These are phyloP conservation scores for Chrysosporium queenslandicum DNA, from an alignment of 2,329 filamentous ascomycete species.

Conservation along the genomic window DNA sequence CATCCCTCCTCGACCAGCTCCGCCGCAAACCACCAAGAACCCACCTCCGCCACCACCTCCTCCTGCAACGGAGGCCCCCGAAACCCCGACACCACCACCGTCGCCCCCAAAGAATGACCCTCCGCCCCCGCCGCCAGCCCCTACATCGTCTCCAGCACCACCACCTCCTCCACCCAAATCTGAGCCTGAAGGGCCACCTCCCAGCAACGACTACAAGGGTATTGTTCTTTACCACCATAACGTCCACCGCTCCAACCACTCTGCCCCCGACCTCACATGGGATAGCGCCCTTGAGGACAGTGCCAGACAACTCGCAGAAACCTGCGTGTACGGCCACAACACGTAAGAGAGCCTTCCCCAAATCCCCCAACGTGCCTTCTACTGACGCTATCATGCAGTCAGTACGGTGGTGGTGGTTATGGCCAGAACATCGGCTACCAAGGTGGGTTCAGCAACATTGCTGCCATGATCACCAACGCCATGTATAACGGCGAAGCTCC, in stretches of 20 bases:
- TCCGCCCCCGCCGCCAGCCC: slow-evolving; percentile 12
- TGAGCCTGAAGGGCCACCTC: slow-evolving; percentile 6
- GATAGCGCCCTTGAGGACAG: slow-evolving; percentile 52
- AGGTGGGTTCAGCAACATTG: slow-evolving; percentile 47
- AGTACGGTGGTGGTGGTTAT: slow-evolving; percentile 53
- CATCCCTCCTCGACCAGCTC: too few species aligned
- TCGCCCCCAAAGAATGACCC: too few species aligned
- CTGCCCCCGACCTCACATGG: slow-evolving; percentile 54
- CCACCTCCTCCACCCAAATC: slow-evolving; percentile 22
- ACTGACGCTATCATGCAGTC: slow-evolving; percentile 25
- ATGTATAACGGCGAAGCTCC: slow-evolving; percentile 80
- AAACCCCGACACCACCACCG: slow-evolving; percentile 10
- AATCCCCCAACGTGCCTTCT: too few species aligned
- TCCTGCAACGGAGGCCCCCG: neutral
- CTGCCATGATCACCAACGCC: slow-evolving; percentile 61
- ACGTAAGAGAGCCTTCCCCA: slow-evolving; percentile 44
- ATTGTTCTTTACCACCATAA: slow-evolving; percentile 64
- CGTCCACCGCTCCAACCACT: slow-evolving; percentile 73
- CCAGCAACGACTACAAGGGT: slow-evolving; percentile 26
- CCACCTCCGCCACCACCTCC: slow-evolving; percentile 13
- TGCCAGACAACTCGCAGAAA: slow-evolving; percentile 53
- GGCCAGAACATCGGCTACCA: slow-evolving; percentile 87
- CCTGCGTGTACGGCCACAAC: slow-evolving; percentile 66
- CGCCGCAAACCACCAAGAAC: too few species aligned
- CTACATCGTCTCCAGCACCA: slow-evolving; percentile 4